Evolutionary conservation across 495 filamentous ascomycete species (phyloP).

Genomic region (Xeromyces bisporus): DNA sequence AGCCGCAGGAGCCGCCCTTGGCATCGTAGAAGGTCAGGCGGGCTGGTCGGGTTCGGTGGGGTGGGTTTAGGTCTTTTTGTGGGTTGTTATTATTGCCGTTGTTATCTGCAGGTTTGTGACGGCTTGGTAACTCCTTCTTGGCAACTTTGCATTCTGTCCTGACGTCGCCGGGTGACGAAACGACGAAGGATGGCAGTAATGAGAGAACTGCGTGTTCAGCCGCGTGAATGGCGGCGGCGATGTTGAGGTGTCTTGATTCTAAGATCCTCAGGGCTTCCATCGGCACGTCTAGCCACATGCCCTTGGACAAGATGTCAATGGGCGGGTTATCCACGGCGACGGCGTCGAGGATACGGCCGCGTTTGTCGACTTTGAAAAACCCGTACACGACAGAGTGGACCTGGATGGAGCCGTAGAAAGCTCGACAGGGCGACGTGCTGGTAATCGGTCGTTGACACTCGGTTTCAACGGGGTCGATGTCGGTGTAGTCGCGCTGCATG

Average conservation of each 20-base stretch:
- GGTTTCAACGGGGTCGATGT: slow-evolving; percentile 83
- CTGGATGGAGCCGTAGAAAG: slow-evolving; percentile 71
- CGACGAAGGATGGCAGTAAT: slow-evolving; percentile 77
- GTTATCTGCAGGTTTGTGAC: slow-evolving; percentile 15
- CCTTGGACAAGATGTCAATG: slow-evolving; percentile 65
- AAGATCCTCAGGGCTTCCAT: slow-evolving; percentile 63
- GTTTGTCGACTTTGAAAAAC: slow-evolving; percentile 86
- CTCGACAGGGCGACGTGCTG: slow-evolving; percentile 31
- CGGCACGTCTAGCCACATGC: slow-evolving; percentile 94
- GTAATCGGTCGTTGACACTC: slow-evolving; percentile 59
- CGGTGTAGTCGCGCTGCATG: slow-evolving; percentile 82
- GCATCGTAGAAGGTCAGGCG: slow-evolving; percentile 89
- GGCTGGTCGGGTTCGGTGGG: slow-evolving; percentile 66
- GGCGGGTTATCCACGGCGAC: slow-evolving; percentile 88
- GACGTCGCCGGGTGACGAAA: slow-evolving; percentile 74
- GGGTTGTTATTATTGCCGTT: not conserved
- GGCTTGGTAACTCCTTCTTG: slow-evolving; percentile 37
- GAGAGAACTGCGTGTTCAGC: slow-evolving; percentile 82
- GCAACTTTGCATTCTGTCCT: slow-evolving; percentile 93
- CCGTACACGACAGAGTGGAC: slow-evolving; percentile 81
- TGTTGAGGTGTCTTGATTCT: slow-evolving; percentile 49
- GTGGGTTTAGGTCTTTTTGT: slow-evolving; percentile 19
- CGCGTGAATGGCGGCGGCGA: slow-evolving; percentile 83
- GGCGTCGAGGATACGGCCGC: slow-evolving; percentile 72
- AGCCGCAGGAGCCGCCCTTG: slow-evolving; percentile 68